Percentiles rank a stretch among this genome's conserved stretches.
phyloP scores from a whole-genome alignment of 305 asterid species.

The Nicotiana rustica region DNA sequence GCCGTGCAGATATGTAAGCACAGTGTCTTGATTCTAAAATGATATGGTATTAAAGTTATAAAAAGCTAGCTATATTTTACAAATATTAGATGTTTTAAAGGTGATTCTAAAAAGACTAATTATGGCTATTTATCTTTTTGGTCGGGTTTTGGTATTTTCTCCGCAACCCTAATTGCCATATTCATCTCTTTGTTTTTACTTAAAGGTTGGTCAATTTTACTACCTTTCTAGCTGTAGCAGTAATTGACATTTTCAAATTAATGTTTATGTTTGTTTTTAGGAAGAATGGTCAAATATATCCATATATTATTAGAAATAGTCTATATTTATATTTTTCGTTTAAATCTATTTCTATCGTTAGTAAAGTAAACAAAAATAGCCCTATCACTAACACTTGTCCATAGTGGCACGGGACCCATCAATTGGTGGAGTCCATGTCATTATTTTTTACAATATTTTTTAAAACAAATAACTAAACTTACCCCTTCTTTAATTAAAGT shows the following conservation, averaged over 20 bases:
- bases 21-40: conserved; percentile 7
- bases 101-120: conserved; percentile 31
- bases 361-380: too few relatives aligned
- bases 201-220: background rate
- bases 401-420: too few relatives aligned
- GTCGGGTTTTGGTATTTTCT: conserved; percentile 24
- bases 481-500: too few relatives aligned
- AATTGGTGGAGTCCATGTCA: too few relatives aligned
- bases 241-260: background rate
- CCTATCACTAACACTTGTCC: too few relatives aligned
- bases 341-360: too few relatives aligned
- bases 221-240: conserved; percentile 28
- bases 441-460: too few relatives aligned
- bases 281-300: too few relatives aligned
- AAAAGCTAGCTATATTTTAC: background rate
- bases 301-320: too few relatives aligned
- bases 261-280: background rate
- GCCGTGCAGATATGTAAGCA: conserved; percentile 31
- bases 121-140: conserved; percentile 25
- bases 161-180: conserved; percentile 10
- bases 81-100: conserved; percentile 25
- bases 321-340: too few relatives aligned
- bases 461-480: too few relatives aligned
- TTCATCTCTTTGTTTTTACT: background rate
- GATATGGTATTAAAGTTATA: conserved; percentile 17